These are phyloP conservation scores for Sphagnurus paluster DNA, from an alignment of 1,284 basidiomycete genomes.

Conservation along the genomic window DNA sequence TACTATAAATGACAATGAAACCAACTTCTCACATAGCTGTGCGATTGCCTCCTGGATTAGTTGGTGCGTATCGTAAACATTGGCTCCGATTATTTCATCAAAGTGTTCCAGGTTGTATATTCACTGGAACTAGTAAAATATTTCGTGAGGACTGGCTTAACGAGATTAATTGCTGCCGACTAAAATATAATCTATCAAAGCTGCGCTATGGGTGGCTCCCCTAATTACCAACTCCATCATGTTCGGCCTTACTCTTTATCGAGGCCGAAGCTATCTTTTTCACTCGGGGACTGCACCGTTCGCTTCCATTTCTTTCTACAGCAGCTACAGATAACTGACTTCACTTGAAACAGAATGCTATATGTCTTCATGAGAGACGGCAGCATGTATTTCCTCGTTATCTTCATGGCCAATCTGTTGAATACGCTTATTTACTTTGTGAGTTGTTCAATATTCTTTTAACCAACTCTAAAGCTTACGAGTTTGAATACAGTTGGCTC, in stretches of 20 bases:
- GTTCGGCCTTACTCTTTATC: constrained; percentile 27
- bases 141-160: constrained; percentile 17
- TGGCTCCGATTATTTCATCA: not conserved
- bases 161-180: not conserved
- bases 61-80: constrained; percentile 13
- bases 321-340: not conserved
- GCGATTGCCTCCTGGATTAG: constrained; percentile 19
- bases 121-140: constrained; percentile 19
- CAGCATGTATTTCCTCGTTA: constrained; percentile 10
- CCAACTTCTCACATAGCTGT: not conserved
- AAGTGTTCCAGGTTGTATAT: constrained; percentile 24
- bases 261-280: constrained; percentile 17
- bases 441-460: not conserved
- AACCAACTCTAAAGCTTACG: too few relatives aligned
- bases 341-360: constrained; percentile 11
- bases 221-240: too few relatives aligned
- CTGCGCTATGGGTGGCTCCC: constrained; percentile 28
- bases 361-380: constrained; percentile 12
- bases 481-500: constrained; percentile 14
- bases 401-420: constrained; percentile 11
- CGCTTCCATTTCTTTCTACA: not conserved
- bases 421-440: constrained; percentile 13
- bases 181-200: constrained; percentile 13
- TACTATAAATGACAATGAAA: not conserved
- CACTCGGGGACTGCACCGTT: constrained; percentile 8